These are phyloP conservation scores for Fusarium sp. DNA, from an alignment of 2,329 filamentous ascomycete species.

Conservation along the genomic window DNA sequence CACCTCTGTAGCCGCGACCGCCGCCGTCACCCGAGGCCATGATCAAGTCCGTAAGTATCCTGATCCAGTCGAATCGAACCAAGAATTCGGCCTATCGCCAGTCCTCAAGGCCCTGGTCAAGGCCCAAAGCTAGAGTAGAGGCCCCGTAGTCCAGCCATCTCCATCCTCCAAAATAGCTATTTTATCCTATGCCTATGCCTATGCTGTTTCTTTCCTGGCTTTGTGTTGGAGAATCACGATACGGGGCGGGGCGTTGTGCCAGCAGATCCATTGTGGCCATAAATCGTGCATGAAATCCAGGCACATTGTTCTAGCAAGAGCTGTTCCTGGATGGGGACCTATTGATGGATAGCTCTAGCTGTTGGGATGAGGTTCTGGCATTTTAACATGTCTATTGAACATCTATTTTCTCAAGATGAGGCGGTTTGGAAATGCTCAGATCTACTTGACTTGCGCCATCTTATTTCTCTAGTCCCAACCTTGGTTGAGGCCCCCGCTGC, in stretches of 20 bases:
- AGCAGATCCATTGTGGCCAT: conserved; percentile 46
- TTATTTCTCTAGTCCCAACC: conserved; percentile 34
- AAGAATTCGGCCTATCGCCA: conserved; percentile 34
- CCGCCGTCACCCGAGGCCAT: conserved; percentile 31
- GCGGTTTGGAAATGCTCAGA: conserved; percentile 18
- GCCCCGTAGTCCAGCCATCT: conserved; percentile 40
- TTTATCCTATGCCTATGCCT: conserved; percentile 8
- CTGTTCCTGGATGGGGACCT: conserved; percentile 28
- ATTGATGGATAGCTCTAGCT: neutral
- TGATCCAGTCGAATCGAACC: conserved; percentile 35
- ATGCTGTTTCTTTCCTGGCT: conserved; percentile 31
- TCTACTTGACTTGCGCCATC: conserved; percentile 39
- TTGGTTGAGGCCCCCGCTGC: conserved; percentile 34
- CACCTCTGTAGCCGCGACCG: conserved; percentile 32
- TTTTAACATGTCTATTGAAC: neutral
- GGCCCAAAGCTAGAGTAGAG: conserved; percentile 14
- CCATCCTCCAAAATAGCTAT: conserved; percentile 29
- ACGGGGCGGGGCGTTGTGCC: conserved; percentile 41
- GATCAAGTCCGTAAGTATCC: conserved; percentile 18
- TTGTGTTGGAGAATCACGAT: conserved; percentile 41
- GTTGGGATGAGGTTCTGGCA: conserved; percentile 2
- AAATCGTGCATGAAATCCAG: conserved; percentile 40
- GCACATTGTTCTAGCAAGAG: conserved; percentile 36
- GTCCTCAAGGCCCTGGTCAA: conserved; percentile 23
- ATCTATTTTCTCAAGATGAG: conserved; percentile 2